phyloP scores from a whole-genome alignment of 1,284 basidiomycete species.

The Clitocybe nebularis region DNA sequence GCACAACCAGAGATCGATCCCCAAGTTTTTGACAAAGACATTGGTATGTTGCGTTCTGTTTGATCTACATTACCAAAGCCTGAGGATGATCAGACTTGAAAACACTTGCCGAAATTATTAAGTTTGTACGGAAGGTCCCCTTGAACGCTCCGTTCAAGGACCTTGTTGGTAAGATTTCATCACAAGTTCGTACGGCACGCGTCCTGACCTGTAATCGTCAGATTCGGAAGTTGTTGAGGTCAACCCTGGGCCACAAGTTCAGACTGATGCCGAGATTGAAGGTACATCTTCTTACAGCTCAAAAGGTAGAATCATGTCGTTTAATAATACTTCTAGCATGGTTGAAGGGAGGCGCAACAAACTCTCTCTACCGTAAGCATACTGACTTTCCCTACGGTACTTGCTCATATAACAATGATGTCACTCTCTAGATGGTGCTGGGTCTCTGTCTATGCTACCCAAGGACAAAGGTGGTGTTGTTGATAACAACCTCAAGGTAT shows the following conservation, averaged over 20 bases:
- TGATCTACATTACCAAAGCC: not conserved
- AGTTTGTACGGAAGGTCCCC: slow-evolving; percentile 40
- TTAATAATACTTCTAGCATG: slow-evolving; percentile 19
- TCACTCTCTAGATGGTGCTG: slow-evolving; percentile 29
- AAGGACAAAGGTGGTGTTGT: slow-evolving; percentile 48
- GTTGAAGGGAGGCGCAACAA: slow-evolving; percentile 22
- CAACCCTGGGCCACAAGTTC: slow-evolving; percentile 31
- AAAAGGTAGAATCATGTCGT: not conserved
- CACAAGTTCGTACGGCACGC: not conserved
- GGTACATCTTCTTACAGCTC: slow-evolving; percentile 11
- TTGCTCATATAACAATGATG: not conserved
- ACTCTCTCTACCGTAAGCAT: slow-evolving; percentile 27
- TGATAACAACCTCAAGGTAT: slow-evolving; percentile 34
- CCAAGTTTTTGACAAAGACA: slow-evolving; percentile 25
- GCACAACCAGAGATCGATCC: slow-evolving; percentile 26
- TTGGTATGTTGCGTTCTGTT: slow-evolving; percentile 15
- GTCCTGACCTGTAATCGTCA: not conserved
- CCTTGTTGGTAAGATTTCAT: slow-evolving; percentile 6
- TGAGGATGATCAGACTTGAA: slow-evolving; percentile 29
- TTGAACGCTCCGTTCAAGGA: slow-evolving; percentile 37
- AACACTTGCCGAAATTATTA: slow-evolving; percentile 43
- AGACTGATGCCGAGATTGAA: slow-evolving; percentile 25
- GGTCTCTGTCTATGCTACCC: slow-evolving; percentile 58
- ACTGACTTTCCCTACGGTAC: not conserved
- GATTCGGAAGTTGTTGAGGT: slow-evolving; percentile 31